A percentile compares a stretch with the other conserved stretches of the same genome.
These are phyloP conservation scores for Spathaspora sp. DNA, from an alignment of 1,139 yeast genomes.

Conservation along the genomic window DNA sequence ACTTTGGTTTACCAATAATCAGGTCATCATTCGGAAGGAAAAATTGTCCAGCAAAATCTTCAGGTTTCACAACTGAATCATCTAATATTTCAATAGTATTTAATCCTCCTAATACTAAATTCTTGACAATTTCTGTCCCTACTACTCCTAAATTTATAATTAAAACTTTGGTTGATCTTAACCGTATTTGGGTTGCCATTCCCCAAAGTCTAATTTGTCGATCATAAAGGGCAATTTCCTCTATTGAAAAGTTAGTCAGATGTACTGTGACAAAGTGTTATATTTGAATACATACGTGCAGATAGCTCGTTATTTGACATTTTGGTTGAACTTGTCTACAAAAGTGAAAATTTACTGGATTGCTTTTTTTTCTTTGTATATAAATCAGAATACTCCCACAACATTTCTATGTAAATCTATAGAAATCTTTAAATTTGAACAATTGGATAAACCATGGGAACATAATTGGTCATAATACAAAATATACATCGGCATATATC, in stretches of 20 bases:
- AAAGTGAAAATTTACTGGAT: not conserved
- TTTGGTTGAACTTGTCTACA: not conserved
- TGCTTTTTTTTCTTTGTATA: constrained; percentile 1
- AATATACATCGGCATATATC: constrained; percentile 86
- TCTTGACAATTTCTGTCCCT: constrained; percentile 80
- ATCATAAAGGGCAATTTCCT: constrained; percentile 90
- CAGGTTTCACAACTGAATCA: constrained; percentile 49
- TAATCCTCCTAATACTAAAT: constrained; percentile 84
- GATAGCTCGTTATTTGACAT: constrained; percentile 8
- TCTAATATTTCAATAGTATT: constrained; percentile 77
- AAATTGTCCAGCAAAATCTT: constrained; percentile 77
- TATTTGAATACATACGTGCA: constrained; percentile 13
- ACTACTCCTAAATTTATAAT: constrained; percentile 68
- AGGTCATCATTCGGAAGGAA: constrained; percentile 58
- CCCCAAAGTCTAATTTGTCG: constrained; percentile 98
- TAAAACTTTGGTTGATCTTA: constrained; percentile 72
- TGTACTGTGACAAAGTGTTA: not conserved
- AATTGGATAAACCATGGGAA: constrained; percentile 7
- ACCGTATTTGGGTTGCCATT: constrained; percentile 80
- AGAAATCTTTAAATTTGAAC: constrained; percentile 9
- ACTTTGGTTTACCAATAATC: constrained; percentile 50
- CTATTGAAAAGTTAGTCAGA: constrained; percentile 26
- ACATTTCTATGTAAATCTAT: constrained; percentile 12
- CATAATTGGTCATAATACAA: constrained; percentile 56
- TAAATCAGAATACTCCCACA: not conserved